Evolutionary conservation across 495 filamentous ascomycete species (phyloP), one percentile per base, ranked within the genome.

Genomic region (Apiosordaria backusii): DNA sequence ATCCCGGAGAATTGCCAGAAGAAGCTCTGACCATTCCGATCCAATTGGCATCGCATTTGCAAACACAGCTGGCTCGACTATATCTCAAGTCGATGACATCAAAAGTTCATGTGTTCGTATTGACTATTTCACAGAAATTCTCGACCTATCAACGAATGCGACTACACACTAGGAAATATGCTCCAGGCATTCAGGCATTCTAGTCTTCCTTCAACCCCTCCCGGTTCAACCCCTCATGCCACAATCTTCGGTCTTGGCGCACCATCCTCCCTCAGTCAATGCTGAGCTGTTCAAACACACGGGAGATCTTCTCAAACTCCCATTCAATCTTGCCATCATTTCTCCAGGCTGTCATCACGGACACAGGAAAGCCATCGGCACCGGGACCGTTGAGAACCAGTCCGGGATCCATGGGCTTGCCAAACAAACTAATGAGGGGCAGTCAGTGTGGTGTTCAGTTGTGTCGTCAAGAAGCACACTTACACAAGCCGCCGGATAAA

Each of bases 401-500:
- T 2, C 60, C 19, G 52, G 24, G 59, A 2, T 52, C n/a, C 50
- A 72, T 18, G 7, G 64, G 13, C n/a, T 52, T 35, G 4, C 63
- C 55, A 29, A 60, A 21, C 52, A 23, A 15, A 6, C 22, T 55
- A n/a, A 22, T 6, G 13, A 55, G 10, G 18, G n/a, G 18, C 15
- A 19, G 52, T 55, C 21, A 23, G 22, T 5, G 15, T 18, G 52
- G n/a, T 6, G n/a, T n/a, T 55, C n/a, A 23, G 52, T 19, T 21
- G 21, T 21, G 9, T 5, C 19, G 35, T 2, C 4, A 22, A 4
- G 26, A 4, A 27, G 57, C 15, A 18, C 7, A 40, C 71, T 71
- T 62, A 74, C 72, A 25, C 54, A 9, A 74, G 60, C 6, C 59
- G 64, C 7, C 65, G 59, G 50, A 68, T 61, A n/a, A 71, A 74